Evolutionary conservation across 2,329 filamentous ascomycete species (phyloP), one percentile per base, ranked within the genome.

Genomic region (Hypomyces perniciosus): DNA sequence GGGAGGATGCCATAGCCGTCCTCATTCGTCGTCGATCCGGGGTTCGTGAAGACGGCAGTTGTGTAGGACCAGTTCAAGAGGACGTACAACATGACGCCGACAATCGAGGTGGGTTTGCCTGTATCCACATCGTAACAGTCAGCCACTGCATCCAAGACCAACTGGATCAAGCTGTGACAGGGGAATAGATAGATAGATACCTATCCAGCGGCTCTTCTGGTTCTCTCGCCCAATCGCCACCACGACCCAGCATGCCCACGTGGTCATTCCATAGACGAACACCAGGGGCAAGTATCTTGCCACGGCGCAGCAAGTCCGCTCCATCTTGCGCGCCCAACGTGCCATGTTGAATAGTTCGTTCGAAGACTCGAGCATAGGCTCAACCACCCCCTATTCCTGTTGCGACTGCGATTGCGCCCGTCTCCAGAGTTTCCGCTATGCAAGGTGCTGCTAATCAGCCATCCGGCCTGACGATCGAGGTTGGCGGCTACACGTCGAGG

Each of bases 171-270:
- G 20, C 20, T 20, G 20, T 20, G 20, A 20, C 20, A 20, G 20
- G 20, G 20, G 20, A 20, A 20, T 20, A 20, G 20, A 20, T 20
- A 20, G 13, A 8, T 8, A 3, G 5, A 44, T 71, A 84, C 82
- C 81, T 62, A 80, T 75, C 79, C 79, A 83, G 12, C 66, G 65
- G 45, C 72, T 78, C 52, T 75, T 74, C 5, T 73, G 70, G 20
- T 76, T 72, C 46, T 70, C 72, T 29, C 78, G 75, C 47, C 88
- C 87, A 53, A 96, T 87, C 51, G 77, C 84, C 44, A 87, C 78
- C 60, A 91, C 80, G 7, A 96, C 90, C 78, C 87, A 96, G n/a
- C 86, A 81, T 2, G 90, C 91, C 93, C 93, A 99, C 8, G 86
- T 86, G n/a, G 90, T 92, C 58, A 96, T 69, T 50, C 86, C 80